Percentiles rank a stretch among this genome's conserved stretches.
These are phyloP conservation scores for Ogataea angusta DNA, from an alignment of 805 yeast species.

Conservation along the genomic window DNA sequence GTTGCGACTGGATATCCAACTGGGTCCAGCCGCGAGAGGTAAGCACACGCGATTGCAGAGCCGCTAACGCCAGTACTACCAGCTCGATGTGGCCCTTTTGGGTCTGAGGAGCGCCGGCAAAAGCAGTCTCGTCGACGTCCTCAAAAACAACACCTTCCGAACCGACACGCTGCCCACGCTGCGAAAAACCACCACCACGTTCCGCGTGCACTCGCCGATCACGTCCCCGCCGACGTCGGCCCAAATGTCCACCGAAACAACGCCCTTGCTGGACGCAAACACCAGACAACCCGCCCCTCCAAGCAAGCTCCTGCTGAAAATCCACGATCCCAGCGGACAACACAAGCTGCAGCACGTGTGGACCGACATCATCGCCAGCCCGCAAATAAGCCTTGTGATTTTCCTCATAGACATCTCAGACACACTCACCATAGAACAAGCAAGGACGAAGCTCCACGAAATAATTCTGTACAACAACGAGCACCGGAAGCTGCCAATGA, in stretches of 20 bases:
- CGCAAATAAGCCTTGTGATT: conserved; percentile 20
- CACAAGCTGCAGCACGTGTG: conserved; percentile 24
- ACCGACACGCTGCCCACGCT: conserved; percentile 30
- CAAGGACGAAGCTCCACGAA: conserved; percentile 22
- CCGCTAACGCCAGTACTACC: conserved; percentile 20
- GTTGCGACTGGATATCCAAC: conserved; percentile 3
- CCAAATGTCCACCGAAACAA: conserved; percentile 3
- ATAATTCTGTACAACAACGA: conserved; percentile 20
- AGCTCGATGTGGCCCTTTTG: conserved; percentile 26
- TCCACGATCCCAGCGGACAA: conserved; percentile 34
- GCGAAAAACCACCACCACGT: conserved; percentile 10
- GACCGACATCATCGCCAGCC: conserved; percentile 14
- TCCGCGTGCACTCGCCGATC: conserved; percentile 12
- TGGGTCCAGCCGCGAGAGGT: conserved; percentile 20
- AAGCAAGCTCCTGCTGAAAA: conserved; percentile 17
- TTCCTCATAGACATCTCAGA: conserved; percentile 32
- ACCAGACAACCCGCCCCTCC: not conserved
- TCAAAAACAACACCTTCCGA: conserved; percentile 8
- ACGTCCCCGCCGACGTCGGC: conserved; percentile 11
- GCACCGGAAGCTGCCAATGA: conserved; percentile 21
- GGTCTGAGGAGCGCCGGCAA: conserved; percentile 34
- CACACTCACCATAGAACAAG: conserved; percentile 22
- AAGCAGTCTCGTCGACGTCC: conserved; percentile 23
- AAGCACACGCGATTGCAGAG: conserved; percentile 5
- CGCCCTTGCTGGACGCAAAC: conserved; percentile 1